Base-by-base conservation (phyloP, 768 basidiomycete species). In the Rhizopogon roseolus region DNA sequence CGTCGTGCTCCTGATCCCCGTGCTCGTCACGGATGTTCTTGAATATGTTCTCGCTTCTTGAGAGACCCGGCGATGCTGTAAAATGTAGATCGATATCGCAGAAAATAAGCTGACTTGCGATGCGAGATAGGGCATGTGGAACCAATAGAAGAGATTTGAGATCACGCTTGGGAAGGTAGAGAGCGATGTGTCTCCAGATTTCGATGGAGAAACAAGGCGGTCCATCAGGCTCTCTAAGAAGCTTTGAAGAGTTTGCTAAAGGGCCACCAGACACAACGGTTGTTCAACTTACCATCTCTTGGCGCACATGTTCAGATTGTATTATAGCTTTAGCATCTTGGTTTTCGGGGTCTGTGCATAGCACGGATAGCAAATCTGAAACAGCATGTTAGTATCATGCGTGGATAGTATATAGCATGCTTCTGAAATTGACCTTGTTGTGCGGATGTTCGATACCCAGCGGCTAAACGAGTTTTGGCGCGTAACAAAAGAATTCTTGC, bases 291-390 rank as follows among this genome's bases (percentile, higher is more conserved):
- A 82, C 84, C 78, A 82, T 84, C 60, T 81, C 80, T 6, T 81
- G 76, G 27, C 77, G 73, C 27, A 81, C 77, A 55, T 69, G 63
- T 13, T 56, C 81, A 70, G 54, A 79, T 73, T 65, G 80, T 73
- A 69, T 83, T 74, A 88, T 69, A 3, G 78, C 73, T 56, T 80
- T 80, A 22, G 86, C 87, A 62, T 87, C 87, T 49, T 80, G 76
- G 67, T 89, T 84, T 63, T 82, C 82, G 42, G 87, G 86, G 55
- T 88, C 85, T 19, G 75, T 76, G 38, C 65, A 74, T 42, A 88
- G 67, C 38, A 85, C 84, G 25, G 84, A 83, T 58, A 85, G 79
- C 25, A 89, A 71, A 34, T 34, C 34, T 34, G 11, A 34, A 34
- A 34, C 11, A 10, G 9, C 10, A 13, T 34, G 34, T 50, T 19